These are phyloP conservation scores for Metschnikowia cerradonensis DNA, from an alignment of 805 yeast genomes.

Conservation along the genomic window DNA sequence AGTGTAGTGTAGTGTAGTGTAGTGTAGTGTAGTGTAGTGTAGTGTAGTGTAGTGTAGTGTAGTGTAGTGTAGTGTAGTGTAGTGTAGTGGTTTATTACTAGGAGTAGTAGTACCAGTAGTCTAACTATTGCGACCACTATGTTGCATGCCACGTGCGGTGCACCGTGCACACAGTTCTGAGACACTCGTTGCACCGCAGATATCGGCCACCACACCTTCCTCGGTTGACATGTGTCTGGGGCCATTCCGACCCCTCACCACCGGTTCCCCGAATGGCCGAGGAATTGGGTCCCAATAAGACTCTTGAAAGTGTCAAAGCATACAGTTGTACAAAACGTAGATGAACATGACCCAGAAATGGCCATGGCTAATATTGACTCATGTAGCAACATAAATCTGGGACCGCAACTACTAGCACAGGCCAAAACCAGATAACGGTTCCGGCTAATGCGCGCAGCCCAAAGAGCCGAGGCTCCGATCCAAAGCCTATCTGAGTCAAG, in stretches of 20 bases:
- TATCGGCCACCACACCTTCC: neutral
- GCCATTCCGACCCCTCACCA: neutral
- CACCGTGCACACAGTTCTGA: neutral
- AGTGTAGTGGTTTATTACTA: too few species aligned
- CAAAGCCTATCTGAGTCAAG: too few species aligned
- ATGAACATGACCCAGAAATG: neutral
- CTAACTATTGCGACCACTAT: neutral
- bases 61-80: too few species aligned
- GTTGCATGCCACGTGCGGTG: neutral
- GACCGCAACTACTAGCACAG: neutral
- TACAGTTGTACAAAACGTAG: neutral
- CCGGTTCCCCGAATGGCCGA: neutral
- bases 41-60: too few species aligned
- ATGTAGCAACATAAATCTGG: neutral
- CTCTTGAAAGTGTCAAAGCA: neutral
- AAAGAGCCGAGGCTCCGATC: neutral
- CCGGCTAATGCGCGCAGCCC: neutral
- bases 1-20: too few species aligned
- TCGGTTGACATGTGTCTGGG: constrained; percentile 1
- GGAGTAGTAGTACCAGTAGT: too few species aligned
- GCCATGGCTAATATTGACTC: neutral
- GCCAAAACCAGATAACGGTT: neutral
- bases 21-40: too few species aligned
- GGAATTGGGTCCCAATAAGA: neutral
- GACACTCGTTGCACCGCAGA: neutral